These are phyloP conservation scores for Tarenaya hassleriana DNA, from an alignment of 345 rosid genomes.

Conservation along the genomic window DNA sequence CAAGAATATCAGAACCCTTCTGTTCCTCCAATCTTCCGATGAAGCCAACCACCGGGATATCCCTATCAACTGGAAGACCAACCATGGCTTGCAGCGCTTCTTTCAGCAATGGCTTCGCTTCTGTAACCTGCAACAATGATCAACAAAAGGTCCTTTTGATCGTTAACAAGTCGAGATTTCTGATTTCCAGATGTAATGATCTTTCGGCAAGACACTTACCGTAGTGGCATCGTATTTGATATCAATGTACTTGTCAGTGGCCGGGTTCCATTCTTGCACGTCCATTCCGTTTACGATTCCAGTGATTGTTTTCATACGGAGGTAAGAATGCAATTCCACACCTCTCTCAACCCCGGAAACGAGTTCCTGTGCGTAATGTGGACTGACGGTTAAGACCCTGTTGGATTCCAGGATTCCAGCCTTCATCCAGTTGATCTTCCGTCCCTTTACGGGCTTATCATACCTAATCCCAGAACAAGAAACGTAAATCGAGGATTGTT, in stretches of 20 bases:
- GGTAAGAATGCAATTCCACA: slow-evolving; percentile 60
- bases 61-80: slow-evolving; percentile 79
- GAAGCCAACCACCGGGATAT: slow-evolving; percentile 83
- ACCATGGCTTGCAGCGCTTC: slow-evolving; percentile 89
- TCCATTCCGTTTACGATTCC: slow-evolving; percentile 94
- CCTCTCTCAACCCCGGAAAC: slow-evolving; percentile 70
- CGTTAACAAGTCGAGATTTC: background rate
- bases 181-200: background rate
- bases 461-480: slow-evolving; percentile 33
- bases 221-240: slow-evolving; percentile 62
- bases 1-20: slow-evolving; percentile 91
- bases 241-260: slow-evolving; percentile 61
- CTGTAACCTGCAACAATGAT: slow-evolving; percentile 43
- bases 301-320: slow-evolving; percentile 50
- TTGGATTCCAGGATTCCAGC: slow-evolving; percentile 76
- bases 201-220: slow-evolving; percentile 40
- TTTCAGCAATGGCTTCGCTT: slow-evolving; percentile 80
- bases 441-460: slow-evolving; percentile 64
- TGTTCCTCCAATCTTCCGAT: slow-evolving; percentile 97
- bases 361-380: slow-evolving; percentile 76
- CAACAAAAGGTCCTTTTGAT: background rate
- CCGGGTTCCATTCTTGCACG: slow-evolving; percentile 94
- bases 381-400: slow-evolving; percentile 81
- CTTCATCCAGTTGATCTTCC: slow-evolving; percentile 98
- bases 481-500: background rate